phyloP scores from a whole-genome alignment of 176 grass and related monocot genomes.

The Saccharum officinarum region DNA sequence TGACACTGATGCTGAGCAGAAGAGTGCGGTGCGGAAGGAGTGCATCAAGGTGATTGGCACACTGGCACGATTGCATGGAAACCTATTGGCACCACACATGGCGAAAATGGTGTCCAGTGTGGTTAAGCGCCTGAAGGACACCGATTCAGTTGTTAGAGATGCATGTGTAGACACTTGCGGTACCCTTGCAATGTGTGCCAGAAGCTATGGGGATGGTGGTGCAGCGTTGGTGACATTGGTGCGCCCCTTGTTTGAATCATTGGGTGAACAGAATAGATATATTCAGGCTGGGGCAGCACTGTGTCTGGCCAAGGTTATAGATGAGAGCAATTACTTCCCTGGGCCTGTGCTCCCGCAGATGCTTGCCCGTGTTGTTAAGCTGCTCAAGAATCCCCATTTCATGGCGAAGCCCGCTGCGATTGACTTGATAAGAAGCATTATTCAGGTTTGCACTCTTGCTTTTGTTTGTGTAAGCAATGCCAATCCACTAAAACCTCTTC shows the following conservation, averaged over 20 bases:
- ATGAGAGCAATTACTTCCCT: constrained; percentile 76
- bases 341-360: constrained; percentile 74
- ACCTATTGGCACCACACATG: constrained; percentile 66
- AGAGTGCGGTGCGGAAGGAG: constrained; percentile 77
- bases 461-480: neutral
- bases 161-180: constrained; percentile 87
- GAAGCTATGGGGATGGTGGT: constrained; percentile 43
- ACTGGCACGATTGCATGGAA: constrained; percentile 56
- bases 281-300: constrained; percentile 76
- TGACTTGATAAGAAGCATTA: constrained; percentile 93
- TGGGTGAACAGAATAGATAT: constrained; percentile 90
- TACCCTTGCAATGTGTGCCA: constrained; percentile 59
- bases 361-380: constrained; percentile 79
- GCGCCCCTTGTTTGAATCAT: constrained; percentile 79
- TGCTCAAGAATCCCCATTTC: constrained; percentile 97
- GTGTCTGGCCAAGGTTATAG: constrained; percentile 87
- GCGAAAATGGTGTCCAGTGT: constrained; percentile 63
- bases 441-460: constrained; percentile 68
- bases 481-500: neutral
- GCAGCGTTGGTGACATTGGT: constrained; percentile 65
- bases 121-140: constrained; percentile 77
- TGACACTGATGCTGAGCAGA: constrained; percentile 83
- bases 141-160: constrained; percentile 85
- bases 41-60: constrained; percentile 76
- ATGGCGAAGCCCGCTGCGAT: constrained; percentile 90